These are phyloP conservation scores for Zangia roseola DNA, from an alignment of 768 basidiomycete species.

Conservation along the genomic window DNA sequence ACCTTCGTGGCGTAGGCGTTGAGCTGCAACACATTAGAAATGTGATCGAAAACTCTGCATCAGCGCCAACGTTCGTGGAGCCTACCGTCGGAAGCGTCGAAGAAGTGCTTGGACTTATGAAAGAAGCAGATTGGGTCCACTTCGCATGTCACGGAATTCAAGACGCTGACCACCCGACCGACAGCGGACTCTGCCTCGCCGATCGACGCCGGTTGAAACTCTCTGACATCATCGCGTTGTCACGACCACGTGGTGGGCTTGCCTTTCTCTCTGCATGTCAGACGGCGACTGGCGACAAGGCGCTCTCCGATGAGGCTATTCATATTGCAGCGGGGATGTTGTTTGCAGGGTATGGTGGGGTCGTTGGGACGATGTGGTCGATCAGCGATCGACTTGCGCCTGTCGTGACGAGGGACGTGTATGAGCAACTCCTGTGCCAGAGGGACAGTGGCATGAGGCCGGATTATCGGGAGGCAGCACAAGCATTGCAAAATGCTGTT, in stretches of 20 bases:
- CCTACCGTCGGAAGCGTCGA: slow-evolving; percentile 1
- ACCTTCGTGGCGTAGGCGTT: slow-evolving; percentile 11
- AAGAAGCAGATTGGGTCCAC: slow-evolving; percentile 19
- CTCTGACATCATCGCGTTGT: slow-evolving; percentile 3
- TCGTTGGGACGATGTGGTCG: slow-evolving; percentile 45
- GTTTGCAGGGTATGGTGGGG: slow-evolving; percentile 29
- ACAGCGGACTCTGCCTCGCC: slow-evolving; percentile 22
- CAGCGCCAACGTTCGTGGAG: not conserved
- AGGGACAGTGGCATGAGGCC: not conserved
- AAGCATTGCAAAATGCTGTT: slow-evolving; percentile 1
- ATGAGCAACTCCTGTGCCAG: slow-evolving; percentile 9
- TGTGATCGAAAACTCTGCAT: not conserved
- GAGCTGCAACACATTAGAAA: slow-evolving; percentile 23
- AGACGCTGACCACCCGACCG: slow-evolving; percentile 15
- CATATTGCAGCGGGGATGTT: slow-evolving; percentile 45
- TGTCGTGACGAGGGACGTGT: slow-evolving; percentile 32
- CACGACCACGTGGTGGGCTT: slow-evolving; percentile 24
- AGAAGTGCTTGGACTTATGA: not conserved
- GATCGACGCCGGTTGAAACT: not conserved
- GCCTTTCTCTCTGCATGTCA: slow-evolving; percentile 49
- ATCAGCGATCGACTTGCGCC: slow-evolving; percentile 39
- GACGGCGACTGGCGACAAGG: slow-evolving; percentile 37
- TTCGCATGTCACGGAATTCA: slow-evolving; percentile 34
- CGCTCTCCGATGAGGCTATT: slow-evolving; percentile 35
- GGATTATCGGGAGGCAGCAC: slow-evolving; percentile 1